Conservation (phyloP, 2,329 filamentous ascomycete genomes). For the Epichloe amarillans region DNA sequence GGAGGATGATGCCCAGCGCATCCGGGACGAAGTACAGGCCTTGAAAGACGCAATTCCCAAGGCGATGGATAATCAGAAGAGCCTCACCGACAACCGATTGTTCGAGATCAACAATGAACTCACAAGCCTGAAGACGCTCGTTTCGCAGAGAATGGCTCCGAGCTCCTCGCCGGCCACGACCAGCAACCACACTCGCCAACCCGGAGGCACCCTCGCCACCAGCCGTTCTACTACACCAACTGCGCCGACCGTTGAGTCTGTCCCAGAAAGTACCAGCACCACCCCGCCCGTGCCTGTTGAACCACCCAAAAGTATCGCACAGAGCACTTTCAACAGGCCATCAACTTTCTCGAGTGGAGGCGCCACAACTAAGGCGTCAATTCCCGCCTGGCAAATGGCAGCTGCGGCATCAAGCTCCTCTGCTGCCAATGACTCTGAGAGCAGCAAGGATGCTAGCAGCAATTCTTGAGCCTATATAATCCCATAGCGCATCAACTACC, state of each 20-base stretch:
- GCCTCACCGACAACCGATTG: conserved; percentile 65
- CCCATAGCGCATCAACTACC: background rate
- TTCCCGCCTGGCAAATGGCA: conserved; percentile 70
- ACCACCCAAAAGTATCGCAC: conserved; percentile 18
- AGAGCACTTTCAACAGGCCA: conserved; percentile 21
- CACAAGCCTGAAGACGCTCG: conserved; percentile 80
- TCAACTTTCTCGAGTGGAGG: conserved; percentile 16
- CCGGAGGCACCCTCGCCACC: background rate
- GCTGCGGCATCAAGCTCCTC: conserved; percentile 30
- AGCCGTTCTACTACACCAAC: conserved; percentile 8
- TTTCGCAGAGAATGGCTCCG: conserved; percentile 48
- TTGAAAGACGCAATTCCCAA: conserved; percentile 79
- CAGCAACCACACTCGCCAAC: conserved; percentile 7
- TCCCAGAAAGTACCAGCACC: conserved; percentile 13
- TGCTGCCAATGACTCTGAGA: conserved; percentile 14
- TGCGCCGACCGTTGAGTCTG: conserved; percentile 9
- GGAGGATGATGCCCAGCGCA: conserved; percentile 75
- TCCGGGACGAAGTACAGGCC: conserved; percentile 73
- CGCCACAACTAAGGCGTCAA: conserved; percentile 46
- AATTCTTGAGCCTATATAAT: background rate
- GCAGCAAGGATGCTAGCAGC: conserved; percentile 3
- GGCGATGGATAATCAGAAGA: conserved; percentile 78
- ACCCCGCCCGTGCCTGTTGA: conserved; percentile 15
- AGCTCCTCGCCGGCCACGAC: conserved; percentile 14
- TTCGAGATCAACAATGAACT: conserved; percentile 79